Evolutionary conservation across 805 yeast species (phyloP).

Genomic region (Ogataea degrootiae): DNA sequence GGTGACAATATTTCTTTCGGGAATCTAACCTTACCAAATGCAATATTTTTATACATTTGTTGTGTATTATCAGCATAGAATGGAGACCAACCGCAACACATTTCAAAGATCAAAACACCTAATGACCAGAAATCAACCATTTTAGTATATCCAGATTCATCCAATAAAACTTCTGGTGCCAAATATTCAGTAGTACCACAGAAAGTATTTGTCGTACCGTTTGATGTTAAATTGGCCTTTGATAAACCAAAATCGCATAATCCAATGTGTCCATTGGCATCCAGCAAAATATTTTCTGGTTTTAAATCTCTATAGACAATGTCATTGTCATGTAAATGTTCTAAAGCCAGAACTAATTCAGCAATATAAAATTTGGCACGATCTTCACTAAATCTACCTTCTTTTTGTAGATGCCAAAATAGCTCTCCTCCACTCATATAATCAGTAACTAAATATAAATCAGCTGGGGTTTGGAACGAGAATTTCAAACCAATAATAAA

Average conservation of each 20-base stretch:
- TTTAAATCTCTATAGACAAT: conserved; percentile 95
- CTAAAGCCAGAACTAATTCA: conserved; percentile 87
- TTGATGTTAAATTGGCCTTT: conserved; percentile 81
- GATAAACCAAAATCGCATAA: conserved; percentile 96
- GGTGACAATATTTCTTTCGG: conserved; percentile 92
- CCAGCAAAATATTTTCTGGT: conserved; percentile 92
- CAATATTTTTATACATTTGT: conserved; percentile 98
- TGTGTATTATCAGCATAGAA: conserved; percentile 97
- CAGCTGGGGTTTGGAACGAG: conserved; percentile 92
- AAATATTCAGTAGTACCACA: conserved; percentile 98
- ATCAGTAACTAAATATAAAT: conserved; percentile 90
- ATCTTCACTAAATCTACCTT: conserved; percentile 88
- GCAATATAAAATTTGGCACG: conserved; percentile 97
- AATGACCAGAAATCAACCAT: conserved; percentile 99
- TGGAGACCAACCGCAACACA: conserved; percentile 99
- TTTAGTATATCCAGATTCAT: conserved; percentile 94
- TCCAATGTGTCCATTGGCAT: conserved; percentile 96
- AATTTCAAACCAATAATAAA: conserved; percentile 94
- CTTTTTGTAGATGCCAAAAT: conserved; percentile 74
- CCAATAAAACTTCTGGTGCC: conserved; percentile 94
- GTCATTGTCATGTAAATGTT: conserved; percentile 91
- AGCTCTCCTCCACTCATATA: conserved; percentile 98
- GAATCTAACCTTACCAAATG: conserved; percentile 95
- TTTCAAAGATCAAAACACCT: conserved; percentile 94
- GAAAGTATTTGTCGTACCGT: conserved; percentile 91